Evolutionary conservation across 2,329 filamentous ascomycete species (phyloP), one percentile per base, ranked within the genome.

Genomic region (Penicillium crustosum): DNA sequence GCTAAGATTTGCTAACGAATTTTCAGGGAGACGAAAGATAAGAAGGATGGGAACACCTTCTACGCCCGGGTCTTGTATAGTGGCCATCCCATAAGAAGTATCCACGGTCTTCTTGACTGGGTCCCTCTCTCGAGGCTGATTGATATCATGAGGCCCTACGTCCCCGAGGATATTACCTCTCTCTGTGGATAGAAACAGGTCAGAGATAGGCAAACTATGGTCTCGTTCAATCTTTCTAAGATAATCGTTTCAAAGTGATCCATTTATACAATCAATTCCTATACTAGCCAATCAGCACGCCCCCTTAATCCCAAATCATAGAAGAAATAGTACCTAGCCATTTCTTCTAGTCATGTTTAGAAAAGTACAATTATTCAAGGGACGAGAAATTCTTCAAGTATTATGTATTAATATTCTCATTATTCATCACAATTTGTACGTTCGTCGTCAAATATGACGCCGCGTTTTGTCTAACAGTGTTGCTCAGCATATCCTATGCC

Each of bases 51-150:
- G 1, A 33, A 49, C 1, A 36, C 38, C 0, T 55, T 66, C 9
- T 73, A 68, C 49, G 69, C 66, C 5, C 66, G 71, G 2, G 70
- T 73, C 2, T 31, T 73, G 13, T 73, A 73, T 43, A 72, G 71
- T 27, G 70, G 71, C 12, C 64, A 66, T 3, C 61, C 70, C 1
- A 55, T 73, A 5, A 55, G 70, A 49, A 72, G 66, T 1, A 64
- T 72, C 2, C 68, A 73, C 21, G 71, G 71, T 0, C 53, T 58
- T 1, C 57, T 73, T 31, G 70, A 73, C 15, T 73, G 71, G 71
- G 57, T 73, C 17, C 58, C 66, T 1, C 54, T 73, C 13, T 57
- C 61, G 0, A 31, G 44, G 12, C 51, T 73, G 21, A 64, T 71
- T 23, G 49, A 64, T n/a, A 73, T 73, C 19, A 33, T 73, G 25